Conservation (phyloP, 177 flowering plant genomes). For the Tripterygium wilfordii region DNA sequence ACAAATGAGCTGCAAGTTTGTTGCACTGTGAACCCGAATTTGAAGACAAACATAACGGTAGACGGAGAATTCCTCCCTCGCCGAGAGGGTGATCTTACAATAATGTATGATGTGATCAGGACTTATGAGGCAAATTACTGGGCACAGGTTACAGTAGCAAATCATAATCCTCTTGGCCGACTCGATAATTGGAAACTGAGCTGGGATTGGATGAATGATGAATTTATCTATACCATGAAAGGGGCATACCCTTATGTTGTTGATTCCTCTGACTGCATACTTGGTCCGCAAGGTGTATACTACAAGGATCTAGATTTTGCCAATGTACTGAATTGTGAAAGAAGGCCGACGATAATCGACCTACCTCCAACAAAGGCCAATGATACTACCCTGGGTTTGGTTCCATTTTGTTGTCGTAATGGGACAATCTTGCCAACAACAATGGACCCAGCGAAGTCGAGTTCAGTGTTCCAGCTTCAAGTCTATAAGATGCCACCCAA, state of each 20-base stretch:
- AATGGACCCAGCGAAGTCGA: conserved; percentile 80
- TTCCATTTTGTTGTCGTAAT: conserved; percentile 74
- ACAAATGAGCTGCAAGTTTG: conserved; percentile 46
- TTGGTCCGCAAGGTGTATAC: conserved; percentile 53
- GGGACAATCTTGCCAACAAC: conserved; percentile 69
- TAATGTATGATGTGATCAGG: conserved; percentile 62
- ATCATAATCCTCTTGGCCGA: conserved; percentile 69
- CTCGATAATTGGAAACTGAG: conserved; percentile 76
- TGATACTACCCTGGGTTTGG: conserved; percentile 52
- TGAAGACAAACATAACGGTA: conserved; percentile 28
- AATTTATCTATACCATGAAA: conserved; percentile 66
- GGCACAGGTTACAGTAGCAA: conserved; percentile 70
- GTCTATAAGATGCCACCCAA: conserved; percentile 87
- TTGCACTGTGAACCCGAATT: conserved; percentile 45
- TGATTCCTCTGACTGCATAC: conserved; percentile 62
- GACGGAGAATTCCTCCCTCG: conserved; percentile 48
- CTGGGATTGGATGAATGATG: conserved; percentile 84
- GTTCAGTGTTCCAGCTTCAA: conserved; percentile 60
- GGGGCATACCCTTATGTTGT: conserved; percentile 65
- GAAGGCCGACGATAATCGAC: conserved; percentile 74
- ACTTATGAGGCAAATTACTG: conserved; percentile 48
- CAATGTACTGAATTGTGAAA: conserved; percentile 56
- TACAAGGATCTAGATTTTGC: conserved; percentile 61
- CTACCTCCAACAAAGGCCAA: conserved; percentile 61
- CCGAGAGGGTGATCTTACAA: conserved; percentile 65